Percentiles rank a stretch among this genome's conserved stretches.
phyloP scores from a whole-genome alignment of 1,284 basidiomycete species.

The Polyporus tsugae region DNA sequence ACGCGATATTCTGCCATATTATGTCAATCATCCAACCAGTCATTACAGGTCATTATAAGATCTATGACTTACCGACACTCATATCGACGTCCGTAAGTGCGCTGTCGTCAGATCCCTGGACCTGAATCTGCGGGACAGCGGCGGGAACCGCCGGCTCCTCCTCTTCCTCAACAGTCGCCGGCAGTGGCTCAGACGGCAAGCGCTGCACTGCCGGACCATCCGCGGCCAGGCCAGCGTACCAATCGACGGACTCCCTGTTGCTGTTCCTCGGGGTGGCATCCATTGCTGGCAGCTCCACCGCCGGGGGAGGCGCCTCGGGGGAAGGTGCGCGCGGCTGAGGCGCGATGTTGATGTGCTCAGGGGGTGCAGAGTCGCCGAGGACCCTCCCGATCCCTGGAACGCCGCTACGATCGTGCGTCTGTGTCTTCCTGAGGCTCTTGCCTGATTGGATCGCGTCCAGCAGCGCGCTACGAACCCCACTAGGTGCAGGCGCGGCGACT shows the following conservation, averaged over 20 bases:
- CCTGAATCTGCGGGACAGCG: constrained; percentile 60
- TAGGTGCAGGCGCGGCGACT: constrained; percentile 46
- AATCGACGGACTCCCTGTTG: constrained; percentile 89
- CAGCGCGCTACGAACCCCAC: constrained; percentile 73
- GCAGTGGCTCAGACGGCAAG: constrained; percentile 49
- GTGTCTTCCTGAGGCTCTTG: constrained; percentile 75
- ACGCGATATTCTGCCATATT: constrained; percentile 67
- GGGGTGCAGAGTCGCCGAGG: constrained; percentile 80
- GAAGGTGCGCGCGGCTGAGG: constrained; percentile 52
- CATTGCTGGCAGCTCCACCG: constrained; percentile 38
- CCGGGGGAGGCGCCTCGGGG: constrained; percentile 37
- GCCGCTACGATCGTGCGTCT: constrained; percentile 86
- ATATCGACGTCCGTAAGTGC: constrained; percentile 84
- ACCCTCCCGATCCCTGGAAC: constrained; percentile 79
- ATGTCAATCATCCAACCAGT: constrained; percentile 12
- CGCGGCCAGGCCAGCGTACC: constrained; percentile 90
- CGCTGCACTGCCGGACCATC: constrained; percentile 55
- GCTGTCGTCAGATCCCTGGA: constrained; percentile 65
- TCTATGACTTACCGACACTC: constrained; percentile 56
- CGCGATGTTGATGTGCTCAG: constrained; percentile 67
- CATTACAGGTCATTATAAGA: constrained; percentile 8
- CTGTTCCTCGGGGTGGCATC: constrained; percentile 42
- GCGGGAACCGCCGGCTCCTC: constrained; percentile 44
- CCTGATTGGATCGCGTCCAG: constrained; percentile 88
- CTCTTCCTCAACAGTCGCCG: constrained; percentile 70